phyloP scores from a whole-genome alignment of 768 basidiomycete genomes.

The Termitomyces sp. region DNA sequence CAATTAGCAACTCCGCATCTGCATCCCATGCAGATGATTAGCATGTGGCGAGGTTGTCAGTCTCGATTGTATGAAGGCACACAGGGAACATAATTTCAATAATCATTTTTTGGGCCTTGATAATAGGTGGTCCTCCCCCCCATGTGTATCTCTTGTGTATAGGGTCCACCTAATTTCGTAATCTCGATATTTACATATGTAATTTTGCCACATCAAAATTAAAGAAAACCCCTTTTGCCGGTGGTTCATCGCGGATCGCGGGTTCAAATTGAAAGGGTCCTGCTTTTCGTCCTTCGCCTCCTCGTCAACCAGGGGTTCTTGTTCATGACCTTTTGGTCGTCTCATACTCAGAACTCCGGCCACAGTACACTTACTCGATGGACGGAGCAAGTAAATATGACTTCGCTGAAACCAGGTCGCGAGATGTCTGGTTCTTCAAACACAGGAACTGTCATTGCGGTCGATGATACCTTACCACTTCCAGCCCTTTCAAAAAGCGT shows the following conservation, averaged over 20 bases:
- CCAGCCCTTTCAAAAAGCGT: constrained; percentile 32
- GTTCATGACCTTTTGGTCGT: constrained; percentile 16
- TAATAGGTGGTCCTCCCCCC: background rate
- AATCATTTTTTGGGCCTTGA: background rate
- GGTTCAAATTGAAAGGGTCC: background rate
- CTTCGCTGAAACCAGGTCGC: constrained; percentile 6
- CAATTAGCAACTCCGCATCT: background rate
- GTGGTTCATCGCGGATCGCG: background rate
- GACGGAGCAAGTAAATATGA: constrained; percentile 12
- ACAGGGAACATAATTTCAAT: background rate
- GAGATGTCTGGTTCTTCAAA: constrained; percentile 10
- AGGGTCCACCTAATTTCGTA: background rate
- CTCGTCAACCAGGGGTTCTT: background rate
- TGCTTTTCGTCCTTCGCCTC: background rate
- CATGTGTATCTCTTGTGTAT: no score
- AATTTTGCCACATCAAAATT: background rate
- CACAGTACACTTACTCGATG: constrained; percentile 13
- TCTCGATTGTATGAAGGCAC: background rate
- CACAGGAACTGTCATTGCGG: constrained; percentile 18
- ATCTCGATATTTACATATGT: background rate
- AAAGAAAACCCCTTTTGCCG: constrained; percentile 4
- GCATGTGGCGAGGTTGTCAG: background rate
- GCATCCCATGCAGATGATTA: background rate
- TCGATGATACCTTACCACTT: constrained; percentile 30
- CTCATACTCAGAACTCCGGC: constrained; percentile 3